phyloP scores from a whole-genome alignment of 495 filamentous ascomycete genomes.

The Geopyxis carbonaria region DNA sequence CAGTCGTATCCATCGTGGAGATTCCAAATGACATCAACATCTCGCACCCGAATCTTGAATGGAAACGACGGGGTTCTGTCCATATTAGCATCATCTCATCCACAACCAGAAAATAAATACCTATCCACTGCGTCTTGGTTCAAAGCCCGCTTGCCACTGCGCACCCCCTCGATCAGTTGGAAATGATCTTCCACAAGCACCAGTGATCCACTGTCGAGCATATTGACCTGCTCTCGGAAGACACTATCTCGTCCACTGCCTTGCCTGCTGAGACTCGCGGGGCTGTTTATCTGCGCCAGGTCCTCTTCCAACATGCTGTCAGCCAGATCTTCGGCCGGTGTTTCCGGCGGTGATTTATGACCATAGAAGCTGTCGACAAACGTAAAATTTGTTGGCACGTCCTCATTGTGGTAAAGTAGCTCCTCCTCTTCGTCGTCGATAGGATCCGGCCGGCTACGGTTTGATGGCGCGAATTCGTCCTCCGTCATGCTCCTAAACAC shows the following conservation, averaged over 20 bases:
- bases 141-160: conserved; percentile 11
- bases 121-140: conserved; percentile 8
- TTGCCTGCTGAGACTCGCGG: neutral
- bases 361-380: conserved; percentile 49
- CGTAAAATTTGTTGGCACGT: conserved; percentile 35
- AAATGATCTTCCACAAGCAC: conserved; percentile 72
- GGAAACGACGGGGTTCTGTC: conserved; percentile 31
- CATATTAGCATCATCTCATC: neutral
- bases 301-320: conserved; percentile 35
- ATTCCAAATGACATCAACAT: conserved; percentile 94
- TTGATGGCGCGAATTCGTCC: conserved; percentile 44
- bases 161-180: too few relatives aligned
- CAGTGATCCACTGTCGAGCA: conserved; percentile 30
- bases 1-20: conserved; percentile 97
- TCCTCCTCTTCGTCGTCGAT: conserved; percentile 16
- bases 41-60: conserved; percentile 57
- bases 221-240: conserved; percentile 40
- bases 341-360: conserved; percentile 2
- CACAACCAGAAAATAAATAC: neutral
- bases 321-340: conserved; percentile 28
- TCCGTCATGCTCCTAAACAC: conserved; percentile 80
- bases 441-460: conserved; percentile 2
- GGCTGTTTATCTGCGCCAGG: conserved; percentile 10
- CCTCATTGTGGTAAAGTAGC: conserved; percentile 32
- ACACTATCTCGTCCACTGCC: conserved; percentile 24